Base-by-base conservation (phyloP, 2,329 filamentous ascomycete genomes). In the Colletotrichum melonis region DNA sequence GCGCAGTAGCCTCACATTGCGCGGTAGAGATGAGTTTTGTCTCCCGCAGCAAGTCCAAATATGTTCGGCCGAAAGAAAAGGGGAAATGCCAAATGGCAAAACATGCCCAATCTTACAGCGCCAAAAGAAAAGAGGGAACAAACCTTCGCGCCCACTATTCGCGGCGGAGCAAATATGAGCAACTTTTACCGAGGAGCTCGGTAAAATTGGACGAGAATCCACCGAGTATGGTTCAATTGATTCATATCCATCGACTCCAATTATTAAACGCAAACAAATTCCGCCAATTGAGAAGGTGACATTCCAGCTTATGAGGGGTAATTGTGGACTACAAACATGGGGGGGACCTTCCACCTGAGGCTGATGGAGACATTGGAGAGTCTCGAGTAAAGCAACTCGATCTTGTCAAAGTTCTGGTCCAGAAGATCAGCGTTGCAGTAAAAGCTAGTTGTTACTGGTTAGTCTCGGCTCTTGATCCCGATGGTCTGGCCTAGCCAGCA, bases 251-350 rank as follows among this genome's bases (percentile, higher is more conserved):
- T 19, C 1, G 24, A 35, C 46, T 14, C 60, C 60, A 49, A 22
- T 28, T 63, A 35, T 12, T 63, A 54, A 54, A 63, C 24, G 19
- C 28, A 66, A 65, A 57, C 35, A 56, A 46, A 42, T 65, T 24
- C 67, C 46, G n/a, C 70, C 60, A 73, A 73, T 70, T 3, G 14
- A 59, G 55, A 54, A 38, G 16, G 32, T 7, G n/a, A 5, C 11
- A 56, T 57, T 73, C 55, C 60, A 24, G 70, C 60, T 73, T 65
- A 73, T 59, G 56, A 73, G 67, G 70, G 70, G 60, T 52, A 70
- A 65, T 35, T 64, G 26, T 70, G 70, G 67, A 52, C 54, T 56
- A 8, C n/a, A 30, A 59, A 42, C 59, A 60, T 59, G 38, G 55
- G 46, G 55, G 46, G 59, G 19, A n/a, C 28, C 42, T 24, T 19